phyloP scores from a whole-genome alignment of 1,284 basidiomycete species.

The Leccinum pachyderme region DNA sequence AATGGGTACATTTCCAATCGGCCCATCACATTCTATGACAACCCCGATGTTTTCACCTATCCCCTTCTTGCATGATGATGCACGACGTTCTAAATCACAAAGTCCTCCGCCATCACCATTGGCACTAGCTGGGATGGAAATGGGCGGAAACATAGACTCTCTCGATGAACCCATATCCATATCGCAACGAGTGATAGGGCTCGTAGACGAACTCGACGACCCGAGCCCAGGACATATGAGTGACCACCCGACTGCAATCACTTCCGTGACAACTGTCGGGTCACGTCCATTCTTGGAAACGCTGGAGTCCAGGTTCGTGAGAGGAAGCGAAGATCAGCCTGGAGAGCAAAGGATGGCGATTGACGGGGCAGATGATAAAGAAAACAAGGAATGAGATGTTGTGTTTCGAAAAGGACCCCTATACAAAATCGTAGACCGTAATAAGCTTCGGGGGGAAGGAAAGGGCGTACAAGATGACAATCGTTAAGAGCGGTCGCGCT shows the following conservation, averaged over 20 bases:
- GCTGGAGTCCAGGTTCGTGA: conserved; percentile 66
- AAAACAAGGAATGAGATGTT: conserved; percentile 43
- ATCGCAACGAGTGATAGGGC: conserved; percentile 56
- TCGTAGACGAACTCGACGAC: conserved; percentile 82
- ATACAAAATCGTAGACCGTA: neutral
- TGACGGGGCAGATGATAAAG: conserved; percentile 59
- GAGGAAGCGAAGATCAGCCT: conserved; percentile 37
- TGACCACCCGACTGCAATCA: conserved; percentile 69
- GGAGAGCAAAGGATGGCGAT: conserved; percentile 38
- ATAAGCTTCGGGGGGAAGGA: neutral
- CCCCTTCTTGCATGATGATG: conserved; percentile 77
- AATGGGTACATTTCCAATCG: conserved; percentile 42
- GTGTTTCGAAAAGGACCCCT: neutral
- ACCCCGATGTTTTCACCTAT: conserved; percentile 85
- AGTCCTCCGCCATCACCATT: conserved; percentile 76
- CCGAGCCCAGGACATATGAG: conserved; percentile 79
- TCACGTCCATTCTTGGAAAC: conserved; percentile 52
- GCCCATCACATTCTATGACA: conserved; percentile 47
- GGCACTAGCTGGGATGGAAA: conserved; percentile 42
- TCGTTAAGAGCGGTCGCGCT: conserved; percentile 45
- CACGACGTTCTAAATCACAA: conserved; percentile 67
- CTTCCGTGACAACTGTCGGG: conserved; percentile 55
- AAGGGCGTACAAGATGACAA: conserved; percentile 5
- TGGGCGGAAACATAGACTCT: conserved; percentile 26
- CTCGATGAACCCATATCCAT: conserved; percentile 38